Evolutionary conservation across 2,329 filamentous ascomycete genomes (phyloP), one percentile per base, ranked within the genome.

Genomic region (Microcyclospora pomicola): DNA sequence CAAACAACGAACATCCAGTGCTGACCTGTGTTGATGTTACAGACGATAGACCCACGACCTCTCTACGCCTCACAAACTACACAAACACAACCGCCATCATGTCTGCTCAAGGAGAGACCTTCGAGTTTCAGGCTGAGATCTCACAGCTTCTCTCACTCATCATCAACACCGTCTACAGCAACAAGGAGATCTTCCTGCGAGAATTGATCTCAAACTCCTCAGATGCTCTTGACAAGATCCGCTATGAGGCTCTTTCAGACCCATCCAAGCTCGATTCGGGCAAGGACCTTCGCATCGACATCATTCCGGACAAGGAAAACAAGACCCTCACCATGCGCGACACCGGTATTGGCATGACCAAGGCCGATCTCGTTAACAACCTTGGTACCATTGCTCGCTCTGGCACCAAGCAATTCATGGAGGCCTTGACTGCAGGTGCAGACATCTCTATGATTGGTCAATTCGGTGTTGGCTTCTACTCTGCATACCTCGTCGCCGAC

Each of bases 381-480:
- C 79, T 98, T 52, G 91, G 91, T 74, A 98, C 91, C 56, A 98
- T 98, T 67, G 91, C 91, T 64, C 86, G 91, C 64, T 98, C 91
- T 46, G 91, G 91, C 52, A 98, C 91, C 68, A 98, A 98, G 80
- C 91, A 96, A 73, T 98, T 98, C 72, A 98, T 98, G 91, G 91
- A 98, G 77, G 91, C 91, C 49, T 78, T 98, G 55, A 88, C 86
- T 55, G 91, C 91, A 51, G 91, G 91, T 73, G 91, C 91, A 63
- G 91, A 98, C 69, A 91, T 98, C 54, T 96, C 91, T 70, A 96
- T 98, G 91, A 98, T 98, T 65, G 91, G 91, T 62, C 91, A 98
- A 73, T 98, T 98, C 67, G 91, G 91, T 92, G 91, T 98, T 59
- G 91, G 91, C 82, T 98, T 98, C 84, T 98, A 98, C 80, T 96